phyloP scores from a whole-genome alignment of 805 yeast genomes.

The Candida maltosa region DNA sequence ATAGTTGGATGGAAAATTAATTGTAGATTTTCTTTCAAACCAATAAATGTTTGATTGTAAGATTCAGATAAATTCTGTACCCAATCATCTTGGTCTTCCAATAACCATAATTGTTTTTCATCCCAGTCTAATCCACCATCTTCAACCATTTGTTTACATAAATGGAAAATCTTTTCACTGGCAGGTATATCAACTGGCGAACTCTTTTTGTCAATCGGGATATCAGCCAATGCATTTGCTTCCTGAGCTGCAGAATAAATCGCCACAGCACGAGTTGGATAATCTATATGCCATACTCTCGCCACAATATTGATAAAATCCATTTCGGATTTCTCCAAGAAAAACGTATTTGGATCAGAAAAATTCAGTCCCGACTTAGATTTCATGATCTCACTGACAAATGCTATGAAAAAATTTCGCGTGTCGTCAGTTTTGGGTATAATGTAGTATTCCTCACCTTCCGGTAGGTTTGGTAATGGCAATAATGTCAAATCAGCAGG shows the following conservation, averaged over 20 bases:
- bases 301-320: conserved; percentile 44
- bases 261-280: conserved; percentile 46
- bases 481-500: conserved; percentile 30
- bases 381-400: conserved; percentile 15
- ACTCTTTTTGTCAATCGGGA: conserved; percentile 18
- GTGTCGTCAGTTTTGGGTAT: conserved; percentile 20
- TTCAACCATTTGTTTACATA: conserved; percentile 27
- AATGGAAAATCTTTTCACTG: conserved; percentile 22
- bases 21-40: conserved; percentile 41
- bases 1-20: conserved; percentile 36
- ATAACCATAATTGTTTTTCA: conserved; percentile 28
- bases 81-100: conserved; percentile 52
- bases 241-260: conserved; percentile 48
- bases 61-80: conserved; percentile 39
- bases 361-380: background rate
- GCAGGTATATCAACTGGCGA: conserved; percentile 29
- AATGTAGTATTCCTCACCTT: conserved; percentile 35
- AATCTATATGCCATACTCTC: conserved; percentile 57
- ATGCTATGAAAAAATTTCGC: conserved; percentile 28
- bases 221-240: conserved; percentile 28
- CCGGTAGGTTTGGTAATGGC: conserved; percentile 28
- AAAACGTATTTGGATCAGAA: conserved; percentile 15
- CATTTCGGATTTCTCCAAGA: conserved; percentile 38
- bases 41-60: conserved; percentile 44
- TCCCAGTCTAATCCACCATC: conserved; percentile 32